A percentile compares a stretch with the other conserved stretches of the same genome.
Conservation (phyloP, 2,329 filamentous ascomycete species). For the Blastomyces silverae region DNA sequence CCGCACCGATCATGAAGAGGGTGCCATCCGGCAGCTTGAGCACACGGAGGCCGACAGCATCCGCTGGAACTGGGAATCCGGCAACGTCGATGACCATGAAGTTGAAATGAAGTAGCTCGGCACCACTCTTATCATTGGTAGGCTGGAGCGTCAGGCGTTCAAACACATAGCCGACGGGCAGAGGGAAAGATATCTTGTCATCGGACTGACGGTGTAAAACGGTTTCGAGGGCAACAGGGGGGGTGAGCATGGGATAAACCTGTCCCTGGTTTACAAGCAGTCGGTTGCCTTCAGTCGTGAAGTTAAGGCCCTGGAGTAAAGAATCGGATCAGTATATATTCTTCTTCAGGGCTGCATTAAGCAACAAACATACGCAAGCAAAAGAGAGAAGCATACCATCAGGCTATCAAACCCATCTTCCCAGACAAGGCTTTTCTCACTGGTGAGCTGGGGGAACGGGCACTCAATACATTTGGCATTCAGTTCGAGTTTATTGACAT, state of each 20-base stretch:
- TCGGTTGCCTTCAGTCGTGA: slow-evolving; percentile 31
- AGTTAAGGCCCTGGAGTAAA: slow-evolving; percentile 32
- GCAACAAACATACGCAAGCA: not conserved
- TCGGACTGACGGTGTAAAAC: slow-evolving; percentile 34
- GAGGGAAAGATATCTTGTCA: slow-evolving; percentile 32
- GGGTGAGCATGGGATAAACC: slow-evolving; percentile 34
- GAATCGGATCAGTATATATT: slow-evolving; percentile 10
- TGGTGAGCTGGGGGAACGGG: slow-evolving; percentile 32
- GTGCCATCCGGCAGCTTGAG: slow-evolving; percentile 34
- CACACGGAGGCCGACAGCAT: slow-evolving; percentile 38
- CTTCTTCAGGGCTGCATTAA: not conserved
- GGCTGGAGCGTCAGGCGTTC: slow-evolving; percentile 33
- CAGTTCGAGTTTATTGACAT: slow-evolving; percentile 29
- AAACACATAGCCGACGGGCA: slow-evolving; percentile 40
- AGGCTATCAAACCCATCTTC: slow-evolving; percentile 33
- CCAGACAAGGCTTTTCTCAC: slow-evolving; percentile 29
- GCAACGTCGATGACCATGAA: slow-evolving; percentile 44
- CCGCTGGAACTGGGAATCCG: slow-evolving; percentile 39
- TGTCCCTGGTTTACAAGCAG: slow-evolving; percentile 36
- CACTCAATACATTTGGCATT: slow-evolving; percentile 32
- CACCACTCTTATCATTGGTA: slow-evolving; percentile 27
- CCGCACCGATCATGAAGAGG: slow-evolving; percentile 35
- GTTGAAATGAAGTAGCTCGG: slow-evolving; percentile 35
- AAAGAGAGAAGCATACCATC: slow-evolving; percentile 29
- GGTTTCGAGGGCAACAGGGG: slow-evolving; percentile 29